phyloP scores from a whole-genome alignment of 2,329 filamentous ascomycete genomes.

The Pestalotiopsis sp. region DNA sequence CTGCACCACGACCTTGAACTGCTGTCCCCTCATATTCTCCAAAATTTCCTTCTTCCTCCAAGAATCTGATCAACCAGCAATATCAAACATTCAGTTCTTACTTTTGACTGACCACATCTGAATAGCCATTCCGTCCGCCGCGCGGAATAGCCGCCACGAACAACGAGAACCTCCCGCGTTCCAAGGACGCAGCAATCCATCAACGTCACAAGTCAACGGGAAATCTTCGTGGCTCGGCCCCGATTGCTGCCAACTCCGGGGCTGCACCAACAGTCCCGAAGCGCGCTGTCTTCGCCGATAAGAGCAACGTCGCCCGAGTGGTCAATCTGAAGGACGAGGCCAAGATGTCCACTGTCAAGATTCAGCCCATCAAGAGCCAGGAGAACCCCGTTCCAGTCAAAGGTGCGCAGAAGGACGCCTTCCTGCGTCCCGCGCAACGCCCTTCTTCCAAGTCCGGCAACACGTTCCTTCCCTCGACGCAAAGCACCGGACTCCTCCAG shows the following conservation, averaged over 20 bases:
- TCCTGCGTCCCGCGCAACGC: conserved; percentile 41
- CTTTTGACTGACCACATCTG: conserved; percentile 18
- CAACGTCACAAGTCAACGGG: conserved; percentile 82
- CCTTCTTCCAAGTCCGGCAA: conserved; percentile 22
- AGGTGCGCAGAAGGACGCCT: conserved; percentile 33
- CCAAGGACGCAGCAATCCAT: conserved; percentile 64
- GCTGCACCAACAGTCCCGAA: conserved; percentile 69
- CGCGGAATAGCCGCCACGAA: conserved; percentile 60
- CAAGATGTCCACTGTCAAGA: conserved; percentile 28
- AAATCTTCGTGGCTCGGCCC: conserved; percentile 54
- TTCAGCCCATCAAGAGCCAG: conserved; percentile 38
- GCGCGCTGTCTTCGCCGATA: conserved; percentile 79
- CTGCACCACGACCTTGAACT: neutral
- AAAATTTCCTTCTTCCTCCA: neutral
- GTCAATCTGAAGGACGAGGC: conserved; percentile 23
- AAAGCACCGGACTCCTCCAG: conserved; percentile 19
- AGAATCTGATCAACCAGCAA: neutral
- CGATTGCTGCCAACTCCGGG: conserved; percentile 38
- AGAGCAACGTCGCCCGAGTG: conserved; percentile 65
- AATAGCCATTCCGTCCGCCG: conserved; percentile 69
- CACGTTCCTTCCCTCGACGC: conserved; percentile 21
- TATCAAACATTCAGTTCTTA: neutral
- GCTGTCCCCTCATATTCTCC: neutral
- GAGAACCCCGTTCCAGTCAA: conserved; percentile 41
- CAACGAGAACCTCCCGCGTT: conserved; percentile 70